Conservation (phyloP, 345 rosid genomes). For the Combretum micranthum region DNA sequence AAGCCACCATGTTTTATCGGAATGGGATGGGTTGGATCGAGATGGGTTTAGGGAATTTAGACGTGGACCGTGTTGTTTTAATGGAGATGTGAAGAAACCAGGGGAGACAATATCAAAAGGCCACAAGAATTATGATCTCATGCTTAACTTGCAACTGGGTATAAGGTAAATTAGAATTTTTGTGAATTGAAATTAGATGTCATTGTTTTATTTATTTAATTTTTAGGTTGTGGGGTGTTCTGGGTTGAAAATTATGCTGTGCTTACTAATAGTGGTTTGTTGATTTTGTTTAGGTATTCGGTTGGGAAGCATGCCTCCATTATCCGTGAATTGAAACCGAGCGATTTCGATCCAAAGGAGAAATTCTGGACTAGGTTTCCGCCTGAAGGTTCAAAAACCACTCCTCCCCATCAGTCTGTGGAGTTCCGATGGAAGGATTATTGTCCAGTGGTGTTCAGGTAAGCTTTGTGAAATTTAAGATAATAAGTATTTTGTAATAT, state of each 20-base stretch:
- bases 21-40: constrained; percentile 49
- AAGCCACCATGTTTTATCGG: constrained; percentile 58
- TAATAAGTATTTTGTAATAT: too few species aligned
- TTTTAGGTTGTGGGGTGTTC: not conserved
- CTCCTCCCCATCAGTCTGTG: constrained; percentile 82
- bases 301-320: constrained; percentile 78
- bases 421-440: constrained; percentile 99
- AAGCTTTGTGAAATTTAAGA: not conserved
- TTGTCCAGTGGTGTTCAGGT: constrained; percentile 94
- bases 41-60: constrained; percentile 60
- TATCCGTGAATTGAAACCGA: constrained; percentile 42
- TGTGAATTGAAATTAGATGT: too few species aligned
- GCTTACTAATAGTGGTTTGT: not conserved
- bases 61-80: constrained; percentile 68
- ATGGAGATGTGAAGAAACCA: constrained; percentile 74
- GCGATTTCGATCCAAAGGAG: constrained; percentile 91
- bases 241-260: constrained; percentile 3
- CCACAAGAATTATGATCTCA: constrained; percentile 88
- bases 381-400: constrained; percentile 79
- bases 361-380: constrained; percentile 99
- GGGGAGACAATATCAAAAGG: constrained; percentile 93
- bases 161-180: constrained; percentile 70
- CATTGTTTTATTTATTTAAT: not conserved
- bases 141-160: constrained; percentile 95
- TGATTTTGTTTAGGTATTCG: constrained; percentile 46